Base-by-base conservation (phyloP, 2,329 filamentous ascomycete genomes). In the Aspergillus sp. region DNA sequence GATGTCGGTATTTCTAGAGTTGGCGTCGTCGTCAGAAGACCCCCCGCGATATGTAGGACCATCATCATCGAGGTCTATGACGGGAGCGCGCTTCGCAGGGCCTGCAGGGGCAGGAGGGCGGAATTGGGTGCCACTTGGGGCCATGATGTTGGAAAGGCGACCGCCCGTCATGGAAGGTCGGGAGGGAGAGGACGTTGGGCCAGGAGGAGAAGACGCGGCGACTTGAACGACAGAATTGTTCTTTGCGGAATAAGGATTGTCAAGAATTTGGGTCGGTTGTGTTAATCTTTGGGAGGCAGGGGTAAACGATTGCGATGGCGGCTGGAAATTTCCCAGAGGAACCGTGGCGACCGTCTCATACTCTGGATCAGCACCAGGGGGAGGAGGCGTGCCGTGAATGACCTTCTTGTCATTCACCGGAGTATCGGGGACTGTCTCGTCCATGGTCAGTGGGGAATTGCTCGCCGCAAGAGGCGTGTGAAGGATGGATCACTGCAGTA, bases 191-290 rank as follows among this genome's bases (percentile, higher is more conserved):
- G 70, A 65, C 13, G 74, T 68, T n/a, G 76, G 71, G 54, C 82
- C 81, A 52, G 86, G 80, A 2, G 91, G 92, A 1, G 93, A 97
- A 3, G 92, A 97, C n/a, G 90, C 89, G 25, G 88, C 86, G 3
- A 97, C 92, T 70, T 96, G 92, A 51, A 97, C 77, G 47, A 81
- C 67, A 34, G 78, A 68, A 45, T 69, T 60, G 50, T 64, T 56
- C 52, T 60, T 64, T 1, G 64, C 61, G 45, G 67, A 67, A 44
- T 72, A 68, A 36, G 74, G 70, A 45, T 70, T 70, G 14, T 77
- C 74, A 21, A 86, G 70, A 31, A 84, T 72, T 62, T 87, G 84
- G 10, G 82, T 87, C 0, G 85, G 83, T 61, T 87, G 84, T 13
- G 83, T 86, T 59, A 67, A 74, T 75, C 50, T 77, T 72, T 70